Evolutionary conservation across 169 alveolate species (phyloP).

Genomic region (Miamiensis avidus): DNA sequence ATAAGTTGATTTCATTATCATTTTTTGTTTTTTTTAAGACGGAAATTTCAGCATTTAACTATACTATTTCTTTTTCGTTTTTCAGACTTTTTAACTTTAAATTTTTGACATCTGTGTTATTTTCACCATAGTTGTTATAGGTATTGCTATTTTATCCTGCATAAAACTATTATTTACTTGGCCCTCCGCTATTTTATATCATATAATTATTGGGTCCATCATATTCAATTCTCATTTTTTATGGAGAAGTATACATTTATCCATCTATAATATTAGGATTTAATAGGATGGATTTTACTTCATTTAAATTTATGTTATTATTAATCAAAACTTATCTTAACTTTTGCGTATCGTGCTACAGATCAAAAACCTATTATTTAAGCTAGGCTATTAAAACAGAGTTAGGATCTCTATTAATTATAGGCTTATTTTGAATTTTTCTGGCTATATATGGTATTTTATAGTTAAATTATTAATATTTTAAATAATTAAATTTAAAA

Average conservation of each 20-base stretch:
- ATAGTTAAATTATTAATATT: no score
- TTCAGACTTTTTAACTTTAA: neutral
- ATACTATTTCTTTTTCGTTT: neutral
- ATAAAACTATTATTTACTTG: conserved; percentile 20
- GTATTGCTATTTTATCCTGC: neutral
- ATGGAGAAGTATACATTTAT: neutral
- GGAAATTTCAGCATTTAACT: neutral
- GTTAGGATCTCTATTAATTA: conserved; percentile 86
- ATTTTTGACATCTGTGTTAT: neutral
- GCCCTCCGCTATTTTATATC: neutral
- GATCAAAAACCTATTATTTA: conserved; percentile 55
- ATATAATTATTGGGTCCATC: neutral
- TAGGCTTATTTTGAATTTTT: conserved; percentile 87
- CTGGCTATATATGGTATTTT: conserved; percentile 55
- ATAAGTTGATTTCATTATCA: neutral
- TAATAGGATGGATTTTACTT: neutral
- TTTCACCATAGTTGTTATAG: neutral
- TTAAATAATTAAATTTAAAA: no score
- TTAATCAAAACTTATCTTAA: conserved; percentile 40
- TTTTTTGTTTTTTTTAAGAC: no score
- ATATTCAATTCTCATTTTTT: conserved; percentile 1
- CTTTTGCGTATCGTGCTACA: conserved; percentile 45
- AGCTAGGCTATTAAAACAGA: conserved; percentile 66
- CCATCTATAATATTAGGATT: neutral
- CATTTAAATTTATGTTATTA: conserved; percentile 42